phyloP scores from a whole-genome alignment of 2,329 filamentous ascomycete species.

The Plenodomus biglobosus region DNA sequence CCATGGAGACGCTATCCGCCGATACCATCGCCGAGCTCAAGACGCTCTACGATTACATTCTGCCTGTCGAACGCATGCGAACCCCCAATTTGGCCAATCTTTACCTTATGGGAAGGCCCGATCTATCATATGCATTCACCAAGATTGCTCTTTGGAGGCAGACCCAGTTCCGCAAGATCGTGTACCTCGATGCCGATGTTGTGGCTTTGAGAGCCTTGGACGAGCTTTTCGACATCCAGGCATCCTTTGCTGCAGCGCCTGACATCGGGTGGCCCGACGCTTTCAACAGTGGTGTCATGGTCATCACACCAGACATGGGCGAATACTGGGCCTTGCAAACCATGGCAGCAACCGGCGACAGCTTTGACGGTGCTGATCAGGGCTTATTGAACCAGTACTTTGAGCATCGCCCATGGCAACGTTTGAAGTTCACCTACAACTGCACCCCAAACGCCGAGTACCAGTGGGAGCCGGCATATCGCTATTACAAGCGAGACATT shows the following conservation, averaged over 20 bases:
- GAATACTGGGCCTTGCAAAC: conserved; percentile 84
- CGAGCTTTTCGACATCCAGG: conserved; percentile 76
- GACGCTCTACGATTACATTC: conserved; percentile 84
- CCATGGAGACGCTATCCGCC: conserved; percentile 73
- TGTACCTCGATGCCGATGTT: conserved; percentile 93
- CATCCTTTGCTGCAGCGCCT: conserved; percentile 71
- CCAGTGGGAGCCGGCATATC: conserved; percentile 94
- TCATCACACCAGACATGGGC: conserved; percentile 78
- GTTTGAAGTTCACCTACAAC: conserved; percentile 93
- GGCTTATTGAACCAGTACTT: conserved; percentile 95
- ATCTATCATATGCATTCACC: conserved; percentile 90
- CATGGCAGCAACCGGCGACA: conserved; percentile 82
- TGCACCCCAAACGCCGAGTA: conserved; percentile 96
- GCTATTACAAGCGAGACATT: conserved; percentile 87
- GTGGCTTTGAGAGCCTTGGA: conserved; percentile 89
- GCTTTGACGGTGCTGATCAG: conserved; percentile 96
- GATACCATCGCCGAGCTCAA: conserved; percentile 77
- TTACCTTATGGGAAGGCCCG: conserved; percentile 85
- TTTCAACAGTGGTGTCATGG: conserved; percentile 98
- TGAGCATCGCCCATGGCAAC: conserved; percentile 72
- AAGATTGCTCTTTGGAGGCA: conserved; percentile 95
- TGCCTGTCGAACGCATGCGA: conserved; percentile 77
- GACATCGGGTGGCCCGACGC: conserved; percentile 98
- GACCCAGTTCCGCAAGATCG: conserved; percentile 84
- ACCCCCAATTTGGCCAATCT: conserved; percentile 81